phyloP scores from a whole-genome alignment of 306 rosid species.

The Corylus heterophylla region DNA sequence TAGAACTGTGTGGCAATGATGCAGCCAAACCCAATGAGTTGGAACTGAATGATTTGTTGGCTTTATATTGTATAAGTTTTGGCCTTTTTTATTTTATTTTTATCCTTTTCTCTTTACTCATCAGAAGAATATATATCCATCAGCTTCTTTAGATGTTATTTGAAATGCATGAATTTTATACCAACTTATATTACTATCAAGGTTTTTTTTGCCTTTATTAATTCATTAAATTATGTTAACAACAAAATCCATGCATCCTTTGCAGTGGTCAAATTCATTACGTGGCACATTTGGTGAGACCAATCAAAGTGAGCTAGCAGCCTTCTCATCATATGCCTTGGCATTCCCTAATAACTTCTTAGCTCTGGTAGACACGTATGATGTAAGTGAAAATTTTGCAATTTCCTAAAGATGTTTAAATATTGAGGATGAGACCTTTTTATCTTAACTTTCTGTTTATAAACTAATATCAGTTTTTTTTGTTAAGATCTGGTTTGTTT shows the following conservation, averaged over 20 bases:
- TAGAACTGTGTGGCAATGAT: not conserved
- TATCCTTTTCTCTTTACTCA: not conserved
- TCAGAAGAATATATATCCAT: not conserved
- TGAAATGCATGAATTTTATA: slow-evolving; percentile 2
- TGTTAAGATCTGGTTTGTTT: not conserved
- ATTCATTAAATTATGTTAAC: slow-evolving; percentile 11
- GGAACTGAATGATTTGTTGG: not conserved
- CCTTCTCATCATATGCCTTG: slow-evolving; percentile 89
- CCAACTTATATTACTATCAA: not conserved
- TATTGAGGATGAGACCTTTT: slow-evolving; percentile 19
- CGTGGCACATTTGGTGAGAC: slow-evolving; percentile 79
- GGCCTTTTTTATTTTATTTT: not conserved
- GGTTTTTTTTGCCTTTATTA: slow-evolving; percentile 9
- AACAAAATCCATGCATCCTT: slow-evolving; percentile 17
- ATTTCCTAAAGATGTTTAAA: slow-evolving; percentile 12
- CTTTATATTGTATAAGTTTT: not conserved
- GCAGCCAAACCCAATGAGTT: slow-evolving; percentile 2
- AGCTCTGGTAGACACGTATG: slow-evolving; percentile 99
- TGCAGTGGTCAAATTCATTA: slow-evolving; percentile 68
- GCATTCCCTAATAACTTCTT: slow-evolving; percentile 89
- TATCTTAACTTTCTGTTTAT: slow-evolving; percentile 14
- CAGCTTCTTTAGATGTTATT: not conserved
- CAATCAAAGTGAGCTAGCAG: slow-evolving; percentile 97
- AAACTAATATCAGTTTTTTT: slow-evolving; percentile 9
- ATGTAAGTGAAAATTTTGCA: slow-evolving; percentile 48